Percentiles rank a stretch among this genome's conserved stretches.
These are phyloP conservation scores for Calonectria fujianensis DNA, from an alignment of 2,329 filamentous ascomycete species.

Conservation along the genomic window DNA sequence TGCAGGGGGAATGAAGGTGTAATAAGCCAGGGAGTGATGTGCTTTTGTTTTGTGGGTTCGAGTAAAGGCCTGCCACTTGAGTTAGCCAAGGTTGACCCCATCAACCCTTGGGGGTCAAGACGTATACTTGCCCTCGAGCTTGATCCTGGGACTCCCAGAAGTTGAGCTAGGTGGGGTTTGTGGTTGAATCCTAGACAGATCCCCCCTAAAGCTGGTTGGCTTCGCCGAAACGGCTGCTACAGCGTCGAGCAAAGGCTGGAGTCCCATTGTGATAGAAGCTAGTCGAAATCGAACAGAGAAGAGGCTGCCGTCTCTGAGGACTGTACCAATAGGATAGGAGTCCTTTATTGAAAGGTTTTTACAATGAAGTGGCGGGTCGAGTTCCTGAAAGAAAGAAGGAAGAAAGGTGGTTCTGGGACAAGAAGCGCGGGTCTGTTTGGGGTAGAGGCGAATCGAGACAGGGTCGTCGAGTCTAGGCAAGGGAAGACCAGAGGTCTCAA, in stretches of 20 bases:
- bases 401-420: background rate
- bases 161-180: conserved; percentile 55
- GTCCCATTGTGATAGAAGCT: conserved; percentile 45
- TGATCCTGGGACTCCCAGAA: conserved; percentile 60
- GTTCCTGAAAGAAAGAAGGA: conserved; percentile 8
- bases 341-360: conserved; percentile 51
- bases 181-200: conserved; percentile 38
- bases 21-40: conserved; percentile 52
- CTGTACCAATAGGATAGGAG: conserved; percentile 47
- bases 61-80: conserved; percentile 47
- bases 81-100: conserved; percentile 30
- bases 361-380: conserved; percentile 41
- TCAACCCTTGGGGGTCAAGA: background rate
- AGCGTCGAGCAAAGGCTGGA: conserved; percentile 49
- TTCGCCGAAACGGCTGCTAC: conserved; percentile 37
- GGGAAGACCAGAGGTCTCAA: conserved; percentile 51
- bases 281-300: conserved; percentile 38
- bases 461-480: conserved; percentile 42
- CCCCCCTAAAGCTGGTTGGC: conserved; percentile 25
- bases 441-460: conserved; percentile 43
- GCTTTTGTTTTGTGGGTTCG: conserved; percentile 49
- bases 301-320: conserved; percentile 35
- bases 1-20: conserved; percentile 44
- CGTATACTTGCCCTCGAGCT: conserved; percentile 57
- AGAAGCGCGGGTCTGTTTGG: conserved; percentile 39